Base-by-base conservation (phyloP, 148 eudicot genomes). In the Chenopodium quinoa region DNA sequence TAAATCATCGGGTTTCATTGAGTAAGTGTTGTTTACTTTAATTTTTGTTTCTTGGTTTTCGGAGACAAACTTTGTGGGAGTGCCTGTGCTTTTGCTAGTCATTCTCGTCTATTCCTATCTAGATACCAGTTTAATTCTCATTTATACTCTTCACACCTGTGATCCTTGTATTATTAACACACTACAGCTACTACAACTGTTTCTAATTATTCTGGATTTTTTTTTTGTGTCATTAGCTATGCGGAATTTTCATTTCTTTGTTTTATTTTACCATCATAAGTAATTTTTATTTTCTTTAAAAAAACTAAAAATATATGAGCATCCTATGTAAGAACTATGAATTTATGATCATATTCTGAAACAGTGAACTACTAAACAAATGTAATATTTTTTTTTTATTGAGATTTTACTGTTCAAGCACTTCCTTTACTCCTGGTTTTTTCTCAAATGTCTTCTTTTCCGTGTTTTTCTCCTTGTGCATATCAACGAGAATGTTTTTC, bases 1-100 rank as follows among this genome's bases (percentile, higher is more conserved):
- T 87, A 84, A 71, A 68, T 81, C 89, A 48, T 85, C 94, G 48
- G 86, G 86, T 75, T 72, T 89, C 88, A 96, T 96, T 63, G 98
- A 96, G 99, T 96, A 92, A 92, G 97, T 89, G 13, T 71, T 9
- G 4, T 4, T 3, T 22, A 58, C 31, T 48, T 71, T 19, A 48
- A 73, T 47, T 14, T 22, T 20, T 17, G 22, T 47, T 68, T 23
- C 2, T 78, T 65, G 25, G 40, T 65, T 46, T 27, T 12, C 13
- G 54, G 54, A 1, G 12, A 2, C 3, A 50, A 40, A 40, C 44
- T 40, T 50, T 50, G 54, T 50, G 14, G 14, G 12, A 50, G 14
- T 50, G 54, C 14, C 54, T 50, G 14, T 50, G 54, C 54, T 50
- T 10, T 11, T 50, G 3, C 54, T 2, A 40, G 44, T 40, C 44